Percentiles rank a stretch among this genome's conserved stretches.
phyloP scores from a whole-genome alignment of 2,329 filamentous ascomycete genomes.

The Knoxdaviesia proteae region DNA sequence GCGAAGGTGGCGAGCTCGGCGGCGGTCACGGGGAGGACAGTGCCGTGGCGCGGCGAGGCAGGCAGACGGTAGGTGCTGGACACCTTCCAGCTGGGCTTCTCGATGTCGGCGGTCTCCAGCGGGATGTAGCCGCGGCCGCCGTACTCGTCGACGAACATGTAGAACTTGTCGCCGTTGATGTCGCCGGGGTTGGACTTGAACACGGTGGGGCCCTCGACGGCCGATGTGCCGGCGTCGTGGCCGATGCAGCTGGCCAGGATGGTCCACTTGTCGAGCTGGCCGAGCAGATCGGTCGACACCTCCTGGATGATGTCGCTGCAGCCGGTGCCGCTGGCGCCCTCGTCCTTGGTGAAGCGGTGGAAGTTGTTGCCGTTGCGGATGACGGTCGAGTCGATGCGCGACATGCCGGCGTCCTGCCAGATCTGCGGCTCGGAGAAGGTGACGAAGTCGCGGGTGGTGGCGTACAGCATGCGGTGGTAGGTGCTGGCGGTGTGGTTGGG shows the following conservation, averaged over 20 bases:
- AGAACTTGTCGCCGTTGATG: slow-evolving; percentile 28
- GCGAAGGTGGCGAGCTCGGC: slow-evolving; percentile 17
- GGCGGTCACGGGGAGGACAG: slow-evolving; percentile 28
- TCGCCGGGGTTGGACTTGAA: slow-evolving; percentile 29
- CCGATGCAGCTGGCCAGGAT: slow-evolving; percentile 27
- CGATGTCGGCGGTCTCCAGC: slow-evolving; percentile 26
- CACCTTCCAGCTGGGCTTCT: slow-evolving; percentile 25
- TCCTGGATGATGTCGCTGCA: slow-evolving; percentile 34
- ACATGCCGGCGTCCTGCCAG: slow-evolving; percentile 29
- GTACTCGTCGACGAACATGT: slow-evolving; percentile 35
- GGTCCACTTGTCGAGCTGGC: slow-evolving; percentile 20
- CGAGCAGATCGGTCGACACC: slow-evolving; percentile 19
- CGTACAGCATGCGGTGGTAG: slow-evolving; percentile 32
- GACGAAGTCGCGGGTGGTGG: slow-evolving; percentile 26
- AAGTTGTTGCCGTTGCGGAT: slow-evolving; percentile 19
- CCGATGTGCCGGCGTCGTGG: slow-evolving; percentile 22
- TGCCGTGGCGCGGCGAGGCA: slow-evolving; percentile 28
- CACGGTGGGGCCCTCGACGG: slow-evolving; percentile 28
- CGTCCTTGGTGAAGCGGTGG: slow-evolving; percentile 35
- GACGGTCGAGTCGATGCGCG: slow-evolving; percentile 31
- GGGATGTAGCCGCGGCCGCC: slow-evolving; percentile 29
- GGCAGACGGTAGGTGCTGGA: slow-evolving; percentile 24
- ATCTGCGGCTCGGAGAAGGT: slow-evolving; percentile 24
- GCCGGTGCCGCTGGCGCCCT: slow-evolving; percentile 24
- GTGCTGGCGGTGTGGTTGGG: slow-evolving; percentile 17